Evolutionary conservation across 202 grass and related monocot species (phyloP), one percentile per base, ranked within the genome.

Genomic region (Musa balbisiana): DNA sequence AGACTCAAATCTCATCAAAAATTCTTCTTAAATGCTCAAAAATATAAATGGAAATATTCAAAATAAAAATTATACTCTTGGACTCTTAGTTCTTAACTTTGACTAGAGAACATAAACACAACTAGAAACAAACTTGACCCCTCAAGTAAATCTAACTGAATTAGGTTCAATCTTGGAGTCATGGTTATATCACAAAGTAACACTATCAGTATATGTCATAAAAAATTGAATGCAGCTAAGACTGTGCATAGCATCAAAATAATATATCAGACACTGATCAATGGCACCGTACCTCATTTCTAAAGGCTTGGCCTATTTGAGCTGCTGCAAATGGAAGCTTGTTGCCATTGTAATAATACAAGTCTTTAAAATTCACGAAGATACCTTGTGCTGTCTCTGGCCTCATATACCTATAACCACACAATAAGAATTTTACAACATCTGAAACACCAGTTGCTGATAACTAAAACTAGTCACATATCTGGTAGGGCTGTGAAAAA

Each of bases 341-440:
- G 70, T 94, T 84, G 23, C 88, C 85, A 80, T 91, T 94, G 76
- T 94, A 91, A 67, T 94, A 86, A 25, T 91, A 94, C 50, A 94
- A 82, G 12, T 94, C 91, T 73, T 94, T 94, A 69, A 94, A 94
- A 69, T 94, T 94, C 21, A 94, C 91, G 81, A 94, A 94, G 83
- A 94, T 91, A 62, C 91, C 91, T 54, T 94, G 91, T 73, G 88
- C 88, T 11, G 91, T 91, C 55, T 94, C 91, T 1, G 91, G 91
- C 66, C 91, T 86, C 91, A 94, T 94, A 80, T 94, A 94, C 70
- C 91, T 94, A 80, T 65, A 78, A 69, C 66, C 19, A 76, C 26
- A 62, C 9, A 63, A 43, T 80, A 76, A 5, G 71, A 17, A 67
- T 43, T 70, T 16, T 9, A 19, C 17, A 51, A 51, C 20, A 70